phyloP scores from a whole-genome alignment of 139 green algal genomes.

The Dunaliella primolecta region DNA sequence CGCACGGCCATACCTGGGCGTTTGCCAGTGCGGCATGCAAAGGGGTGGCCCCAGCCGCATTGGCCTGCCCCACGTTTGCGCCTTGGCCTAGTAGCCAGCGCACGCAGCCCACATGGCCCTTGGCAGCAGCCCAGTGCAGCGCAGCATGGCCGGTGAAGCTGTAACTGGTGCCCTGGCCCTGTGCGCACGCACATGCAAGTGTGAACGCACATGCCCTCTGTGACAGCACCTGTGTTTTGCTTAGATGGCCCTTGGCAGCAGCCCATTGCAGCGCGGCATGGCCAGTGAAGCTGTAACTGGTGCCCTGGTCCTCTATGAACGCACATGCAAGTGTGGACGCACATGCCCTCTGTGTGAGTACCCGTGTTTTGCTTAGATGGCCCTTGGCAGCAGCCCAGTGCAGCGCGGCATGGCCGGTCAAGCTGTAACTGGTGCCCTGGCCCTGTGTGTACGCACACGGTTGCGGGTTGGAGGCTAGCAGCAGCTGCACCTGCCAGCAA shows the following conservation, averaged over 20 bases:
- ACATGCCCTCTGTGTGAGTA: no score
- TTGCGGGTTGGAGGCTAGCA: not conserved
- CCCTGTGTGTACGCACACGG: constrained; percentile 19
- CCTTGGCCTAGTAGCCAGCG: constrained; percentile 52
- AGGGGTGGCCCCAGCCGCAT: constrained; percentile 46
- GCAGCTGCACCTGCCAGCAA: not conserved
- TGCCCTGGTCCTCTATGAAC: constrained; percentile 43
- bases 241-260: constrained; percentile 45
- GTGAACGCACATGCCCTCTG: not conserved
- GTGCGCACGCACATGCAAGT: not conserved
- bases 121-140: constrained; percentile 59
- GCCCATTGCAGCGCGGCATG: constrained; percentile 64
- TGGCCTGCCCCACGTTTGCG: constrained; percentile 27
- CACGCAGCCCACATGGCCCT: constrained; percentile 37
- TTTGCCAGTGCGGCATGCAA: constrained; percentile 52
- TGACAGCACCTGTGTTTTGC: not conserved
- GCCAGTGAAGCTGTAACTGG: constrained; percentile 52
- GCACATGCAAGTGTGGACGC: not conserved
- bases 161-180: constrained; percentile 57
- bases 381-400: constrained; percentile 62
- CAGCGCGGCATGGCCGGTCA: constrained; percentile 54
- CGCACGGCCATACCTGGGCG: constrained; percentile 3
- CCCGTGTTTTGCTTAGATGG: constrained; percentile 14
- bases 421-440: constrained; percentile 56
- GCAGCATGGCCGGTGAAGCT: constrained; percentile 56